Evolutionary conservation across 176 grass and related monocot species (phyloP), one percentile per base, ranked within the genome.

Genomic region (Oryza glumipatula): DNA sequence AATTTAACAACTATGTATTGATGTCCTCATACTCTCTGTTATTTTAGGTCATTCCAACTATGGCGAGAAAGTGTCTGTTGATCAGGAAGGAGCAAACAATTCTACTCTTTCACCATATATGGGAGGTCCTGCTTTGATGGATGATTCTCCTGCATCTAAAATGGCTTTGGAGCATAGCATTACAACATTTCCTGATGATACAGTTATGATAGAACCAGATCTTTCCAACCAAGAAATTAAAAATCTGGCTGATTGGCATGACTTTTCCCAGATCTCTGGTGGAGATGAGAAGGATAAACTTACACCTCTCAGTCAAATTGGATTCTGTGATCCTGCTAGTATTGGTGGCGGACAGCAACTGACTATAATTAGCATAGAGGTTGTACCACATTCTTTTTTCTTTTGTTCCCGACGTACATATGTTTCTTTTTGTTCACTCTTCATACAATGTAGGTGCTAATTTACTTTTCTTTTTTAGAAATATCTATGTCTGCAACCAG

Each of bases 201-300:
- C 78, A 68, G 70, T 75, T 90, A 21, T 44, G 11, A 60, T n/a
- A 48, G 65, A 88, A 83, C 61, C 78, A 65, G 68, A 65, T 64
- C 35, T 79, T 76, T 14, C 43, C 76, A 71, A 80, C 47, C 89
- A 82, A 52, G 73, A 88, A 79, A 82, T 23, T 67, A 67, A 82
- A 77, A 70, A 43, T 81, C 43, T 61, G 38, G 67, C 73, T 15
- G 78, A 65, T 72, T 85, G 80, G 52, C 81, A 88, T 93, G 93
- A 94, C 28, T 76, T 90, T 78, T 98, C 96, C 70, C 96, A 98
- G 84, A 95, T 98, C 70, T 98, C 96, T 65, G 93, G 81, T 89
- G 91, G 85, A 80, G 85, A 88, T 67, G 76, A 85, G 51, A 93
- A 91, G 86, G 81, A 86, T 68, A 89, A 88, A 87, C 89, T 93